Base-by-base conservation (phyloP, 305 asterid genomes). In the Ajuga reptans region DNA sequence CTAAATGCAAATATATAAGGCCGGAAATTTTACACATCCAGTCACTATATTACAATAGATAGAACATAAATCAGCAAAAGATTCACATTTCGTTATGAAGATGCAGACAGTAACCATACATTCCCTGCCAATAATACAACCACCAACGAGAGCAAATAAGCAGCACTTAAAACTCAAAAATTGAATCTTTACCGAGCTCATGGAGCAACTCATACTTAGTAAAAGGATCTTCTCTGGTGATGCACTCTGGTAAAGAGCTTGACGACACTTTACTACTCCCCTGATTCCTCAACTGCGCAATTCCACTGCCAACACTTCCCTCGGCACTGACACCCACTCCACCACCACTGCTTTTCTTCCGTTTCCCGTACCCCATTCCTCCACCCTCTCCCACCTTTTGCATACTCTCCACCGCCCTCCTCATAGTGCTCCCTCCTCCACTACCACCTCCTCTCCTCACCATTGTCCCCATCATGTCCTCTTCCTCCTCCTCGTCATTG, bases 331-430 rank as follows among this genome's bases (percentile, higher is more conserved):
- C 57, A 24, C 62, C 9, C 50, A 54, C 74, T n/a, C 66, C 74
- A 4, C 80, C 77, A 36, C 79, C 79, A 11, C 91, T 81, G 61
- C 72, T 63, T 67, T 79, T 88, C 84, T 79, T 81, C 75, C 78
- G 78, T 75, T 69, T 82, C 68, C 87, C 85, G 6, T 66, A 74
- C 18, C 92, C 95, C 73, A 56, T 69, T 68, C 64, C 83, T 53
- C 86, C 84, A 60, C 71, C 80, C 43, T 87, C 96, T 72, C 95
- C 92, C 27, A 77, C 89, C 75, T 84, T 87, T 86, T 87, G 95
- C 99, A 93, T 91, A 83, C 99, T 93, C 52, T 89, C 96, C 72
- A 93, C 96, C 6, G 96, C 99, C 86, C 84, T 84, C 79, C 88
- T 87, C 96, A 93, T 91, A 18, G 93, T 87, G 62, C 84, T 86